A percentile compares a stretch with the other conserved stretches of the same genome.
Evolutionary conservation across 805 yeast genomes (phyloP).

Genomic region (Candida vaughaniae): DNA sequence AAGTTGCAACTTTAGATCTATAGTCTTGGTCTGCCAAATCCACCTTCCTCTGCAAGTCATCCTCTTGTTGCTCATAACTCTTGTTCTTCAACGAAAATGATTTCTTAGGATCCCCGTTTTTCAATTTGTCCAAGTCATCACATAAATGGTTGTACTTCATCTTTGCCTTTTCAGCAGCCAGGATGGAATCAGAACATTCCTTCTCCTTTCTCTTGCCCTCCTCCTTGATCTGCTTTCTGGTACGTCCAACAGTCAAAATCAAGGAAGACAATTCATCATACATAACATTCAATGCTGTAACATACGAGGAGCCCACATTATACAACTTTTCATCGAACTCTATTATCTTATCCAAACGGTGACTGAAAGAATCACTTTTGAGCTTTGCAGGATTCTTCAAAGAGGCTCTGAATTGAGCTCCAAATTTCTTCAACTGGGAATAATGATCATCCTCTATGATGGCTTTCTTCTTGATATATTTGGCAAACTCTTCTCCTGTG

Average conservation of each 20-base stretch:
- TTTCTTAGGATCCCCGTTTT: constrained; percentile 81
- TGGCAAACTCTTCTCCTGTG: constrained; percentile 83
- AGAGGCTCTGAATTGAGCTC: constrained; percentile 51
- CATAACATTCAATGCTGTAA: constrained; percentile 79
- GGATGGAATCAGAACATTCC: constrained; percentile 79
- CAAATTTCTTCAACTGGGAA: constrained; percentile 69
- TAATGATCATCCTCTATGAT: constrained; percentile 76
- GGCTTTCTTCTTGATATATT: constrained; percentile 76
- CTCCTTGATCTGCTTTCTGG: constrained; percentile 78
- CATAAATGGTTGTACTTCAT: constrained; percentile 70
- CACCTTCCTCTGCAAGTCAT: constrained; percentile 77
- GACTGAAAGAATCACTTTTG: constrained; percentile 64
- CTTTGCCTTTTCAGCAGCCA: constrained; percentile 86
- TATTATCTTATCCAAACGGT: constrained; percentile 65
- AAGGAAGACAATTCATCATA: constrained; percentile 78
- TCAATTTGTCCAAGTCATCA: constrained; percentile 80
- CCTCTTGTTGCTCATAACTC: constrained; percentile 85
- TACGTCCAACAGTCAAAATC: constrained; percentile 63
- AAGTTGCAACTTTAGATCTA: constrained; percentile 68
- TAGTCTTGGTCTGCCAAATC: constrained; percentile 85
- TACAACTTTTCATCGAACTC: constrained; percentile 73
- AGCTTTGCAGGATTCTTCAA: constrained; percentile 45
- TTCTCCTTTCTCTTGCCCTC: constrained; percentile 79
- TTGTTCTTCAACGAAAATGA: constrained; percentile 78
- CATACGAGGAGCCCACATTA: constrained; percentile 71